Percentiles rank a stretch among this genome's conserved stretches.
Evolutionary conservation across 345 rosid genomes (phyloP).

Genomic region (Hibiscus trionum): DNA sequence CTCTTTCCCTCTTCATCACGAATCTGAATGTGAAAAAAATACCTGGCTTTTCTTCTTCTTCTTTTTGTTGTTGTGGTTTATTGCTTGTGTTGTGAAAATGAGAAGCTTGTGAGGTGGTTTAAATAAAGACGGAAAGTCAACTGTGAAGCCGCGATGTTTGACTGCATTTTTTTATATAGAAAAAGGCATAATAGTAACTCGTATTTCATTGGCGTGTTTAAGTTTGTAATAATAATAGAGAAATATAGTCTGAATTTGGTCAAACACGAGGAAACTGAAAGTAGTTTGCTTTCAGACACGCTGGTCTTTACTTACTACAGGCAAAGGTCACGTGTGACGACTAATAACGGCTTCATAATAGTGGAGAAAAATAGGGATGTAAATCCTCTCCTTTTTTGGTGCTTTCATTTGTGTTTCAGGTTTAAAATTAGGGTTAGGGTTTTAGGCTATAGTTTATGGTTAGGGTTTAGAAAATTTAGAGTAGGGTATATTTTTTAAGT

Average conservation of each 20-base stretch:
- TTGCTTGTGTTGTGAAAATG: background rate
- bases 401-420: too few species aligned
- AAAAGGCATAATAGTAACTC: background rate
- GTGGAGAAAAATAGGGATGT: too few species aligned
- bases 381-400: too few species aligned
- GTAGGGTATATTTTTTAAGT: too few species aligned
- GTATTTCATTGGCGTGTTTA: background rate
- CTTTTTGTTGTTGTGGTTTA: background rate
- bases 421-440: too few species aligned
- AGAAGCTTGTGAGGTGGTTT: background rate
- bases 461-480: too few species aligned
- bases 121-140: background rate
- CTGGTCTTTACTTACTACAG: background rate
- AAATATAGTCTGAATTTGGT: background rate
- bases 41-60: background rate
- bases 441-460: too few species aligned
- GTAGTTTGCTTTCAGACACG: background rate
- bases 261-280: background rate
- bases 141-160: constrained; percentile 4
- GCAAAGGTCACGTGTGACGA: background rate
- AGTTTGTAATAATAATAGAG: background rate
- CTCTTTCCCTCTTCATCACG: constrained; percentile 43
- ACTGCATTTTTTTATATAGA: background rate
- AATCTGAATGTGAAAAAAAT: background rate
- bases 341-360: background rate